A percentile compares a stretch with the other conserved stretches of the same genome.
These are phyloP conservation scores for Fonsecaea pugnacius DNA, from an alignment of 2,329 filamentous ascomycete genomes.

Conservation along the genomic window DNA sequence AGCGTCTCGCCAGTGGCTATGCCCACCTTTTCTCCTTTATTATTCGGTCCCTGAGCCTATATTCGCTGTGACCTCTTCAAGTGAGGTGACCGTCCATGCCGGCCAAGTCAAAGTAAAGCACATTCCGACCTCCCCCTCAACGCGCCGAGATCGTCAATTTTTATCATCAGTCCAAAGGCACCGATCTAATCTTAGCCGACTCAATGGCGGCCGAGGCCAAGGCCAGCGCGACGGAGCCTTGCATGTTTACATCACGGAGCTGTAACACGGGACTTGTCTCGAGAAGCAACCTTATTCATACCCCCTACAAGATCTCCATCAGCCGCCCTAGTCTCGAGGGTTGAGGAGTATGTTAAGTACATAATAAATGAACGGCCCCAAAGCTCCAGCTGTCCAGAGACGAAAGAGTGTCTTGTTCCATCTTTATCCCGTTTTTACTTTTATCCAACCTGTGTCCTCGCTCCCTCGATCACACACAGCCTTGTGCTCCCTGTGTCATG, in stretches of 20 bases:
- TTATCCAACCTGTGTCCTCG: no score
- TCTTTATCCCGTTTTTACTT: not conserved
- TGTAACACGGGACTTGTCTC: not conserved
- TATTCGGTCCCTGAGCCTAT: not conserved
- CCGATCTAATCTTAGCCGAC: not conserved
- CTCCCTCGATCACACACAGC: not conserved
- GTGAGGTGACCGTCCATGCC: not conserved
- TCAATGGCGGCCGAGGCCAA: not conserved
- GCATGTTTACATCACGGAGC: not conserved
- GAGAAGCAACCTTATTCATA: slow-evolving; percentile 2
- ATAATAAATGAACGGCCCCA: not conserved
- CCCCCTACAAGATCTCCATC: not conserved
- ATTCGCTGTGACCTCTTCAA: not conserved
- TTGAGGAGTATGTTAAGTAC: not conserved
- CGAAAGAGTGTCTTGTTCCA: not conserved
- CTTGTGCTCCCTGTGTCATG: not conserved
- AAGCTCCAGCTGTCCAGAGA: not conserved
- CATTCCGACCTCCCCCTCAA: not conserved
- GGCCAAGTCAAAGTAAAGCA: not conserved
- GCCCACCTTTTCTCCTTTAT: no score
- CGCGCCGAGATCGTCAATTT: not conserved
- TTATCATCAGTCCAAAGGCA: not conserved
- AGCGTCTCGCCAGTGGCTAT: slow-evolving; percentile 7
- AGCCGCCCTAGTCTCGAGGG: not conserved
- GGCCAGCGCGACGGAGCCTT: not conserved